Conservation (phyloP, 306 rosid species). For the Begonia fuchsioides region DNA sequence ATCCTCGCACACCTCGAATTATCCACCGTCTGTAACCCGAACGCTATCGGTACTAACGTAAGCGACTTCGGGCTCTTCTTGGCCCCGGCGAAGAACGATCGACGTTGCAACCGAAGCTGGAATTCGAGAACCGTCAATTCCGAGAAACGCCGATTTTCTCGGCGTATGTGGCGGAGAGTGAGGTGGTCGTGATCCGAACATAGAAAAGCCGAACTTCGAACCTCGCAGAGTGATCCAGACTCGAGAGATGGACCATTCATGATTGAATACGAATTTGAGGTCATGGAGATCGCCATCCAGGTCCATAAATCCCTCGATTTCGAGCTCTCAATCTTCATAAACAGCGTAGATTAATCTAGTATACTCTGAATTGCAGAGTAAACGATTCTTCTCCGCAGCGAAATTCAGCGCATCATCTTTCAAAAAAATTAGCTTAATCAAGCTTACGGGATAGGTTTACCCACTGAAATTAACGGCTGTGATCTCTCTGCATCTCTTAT, state of each 20-base stretch:
- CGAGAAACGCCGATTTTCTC: constrained; percentile 50
- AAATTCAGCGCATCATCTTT: background rate
- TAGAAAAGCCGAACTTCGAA: constrained; percentile 55
- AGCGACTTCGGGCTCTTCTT: constrained; percentile 60
- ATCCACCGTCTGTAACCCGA: constrained; percentile 43
- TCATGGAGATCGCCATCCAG: constrained; percentile 24
- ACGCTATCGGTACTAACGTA: constrained; percentile 80
- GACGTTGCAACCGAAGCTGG: constrained; percentile 28
- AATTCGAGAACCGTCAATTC: constrained; percentile 39
- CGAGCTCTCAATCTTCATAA: background rate
- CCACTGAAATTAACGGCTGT: too few species aligned
- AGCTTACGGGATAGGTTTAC: too few species aligned
- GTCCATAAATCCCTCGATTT: constrained; percentile 24
- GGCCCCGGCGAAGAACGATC: constrained; percentile 48
- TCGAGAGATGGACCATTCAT: constrained; percentile 24
- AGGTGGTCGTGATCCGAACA: constrained; percentile 53
- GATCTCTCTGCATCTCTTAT: too few species aligned
- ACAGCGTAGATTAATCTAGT: background rate
- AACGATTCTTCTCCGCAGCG: background rate
- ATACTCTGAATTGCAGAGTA: background rate
- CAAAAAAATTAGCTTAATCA: too few species aligned
- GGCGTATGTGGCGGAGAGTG: constrained; percentile 36
- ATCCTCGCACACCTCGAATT: constrained; percentile 71
- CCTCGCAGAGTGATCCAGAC: constrained; percentile 35
- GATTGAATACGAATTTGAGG: constrained; percentile 24